Evolutionary conservation across 148 eudicot species (phyloP), one percentile per base, ranked within the genome.

Genomic region (Camellia lanceoleosa): DNA sequence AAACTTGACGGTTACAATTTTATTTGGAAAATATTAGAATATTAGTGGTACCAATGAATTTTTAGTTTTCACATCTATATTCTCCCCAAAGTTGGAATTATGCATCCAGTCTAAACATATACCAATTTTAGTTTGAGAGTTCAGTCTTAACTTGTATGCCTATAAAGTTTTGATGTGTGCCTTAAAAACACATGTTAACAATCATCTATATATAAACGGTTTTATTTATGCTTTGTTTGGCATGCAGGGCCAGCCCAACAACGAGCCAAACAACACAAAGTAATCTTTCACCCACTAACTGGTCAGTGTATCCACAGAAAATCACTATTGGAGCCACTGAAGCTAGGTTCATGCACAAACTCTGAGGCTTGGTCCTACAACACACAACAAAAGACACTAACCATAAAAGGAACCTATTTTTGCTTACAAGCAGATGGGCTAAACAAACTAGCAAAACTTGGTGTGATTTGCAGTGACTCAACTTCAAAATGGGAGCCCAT

Each of bases 241-340:
- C 8, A 60, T 87, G 86, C 93, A 95, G 96, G 97, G 20, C 94
- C 97, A 20, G 87, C 86, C 15, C 3, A 80, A 61, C 52, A 84
- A 68, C 79, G 68, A 18, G 14, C 64, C 51, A 61, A 75, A 14
- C 77, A 74, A 44, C 90, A 88, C 81, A 84, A 91, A 81, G 75
- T 89, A 16, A 84, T 93, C 43, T 95, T 86, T 83, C 99, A 95
- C 63, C 99, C 99, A 16, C 61, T 49, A 69, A 87, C 97, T 16
- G 99, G 99, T 58, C 91, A 86, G 1, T 95, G 99, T 63, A 77
- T 95, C 3, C 74, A 79, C 59, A 84, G 83, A 47, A 78, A 75
- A 46, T 85, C 90, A 65, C 52, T 75, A 3, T 15, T 76, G 2
- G 85, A 87, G 2, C 85, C 91, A 60, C 30, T 86, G 61, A 81